A percentile compares a stretch with the other conserved stretches of the same genome.
These are phyloP conservation scores for Aspergillus piperis DNA, from an alignment of 2,329 filamentous ascomycete species.

Conservation along the genomic window DNA sequence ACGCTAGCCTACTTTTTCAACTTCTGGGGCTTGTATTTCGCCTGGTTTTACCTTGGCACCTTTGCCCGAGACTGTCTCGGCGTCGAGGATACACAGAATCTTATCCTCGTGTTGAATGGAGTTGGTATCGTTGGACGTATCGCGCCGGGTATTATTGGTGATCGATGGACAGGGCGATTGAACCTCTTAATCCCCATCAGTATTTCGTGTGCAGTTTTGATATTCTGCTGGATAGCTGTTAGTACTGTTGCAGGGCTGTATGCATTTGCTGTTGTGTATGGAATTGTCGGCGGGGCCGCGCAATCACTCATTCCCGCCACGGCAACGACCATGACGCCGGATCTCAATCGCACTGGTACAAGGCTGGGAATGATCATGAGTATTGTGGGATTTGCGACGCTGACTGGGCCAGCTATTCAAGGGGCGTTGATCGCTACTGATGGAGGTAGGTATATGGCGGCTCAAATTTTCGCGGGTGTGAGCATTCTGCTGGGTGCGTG, in stretches of 20 bases:
- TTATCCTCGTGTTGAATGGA: no score
- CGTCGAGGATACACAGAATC: constrained; percentile 46
- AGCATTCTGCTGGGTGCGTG: constrained; percentile 6
- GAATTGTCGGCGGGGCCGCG: constrained; percentile 21
- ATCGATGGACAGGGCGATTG: no score
- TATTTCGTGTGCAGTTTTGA: constrained; percentile 48
- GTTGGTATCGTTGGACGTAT: no score
- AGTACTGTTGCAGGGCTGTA: constrained; percentile 39
- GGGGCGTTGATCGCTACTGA: constrained; percentile 16
- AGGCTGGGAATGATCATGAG: constrained; percentile 19
- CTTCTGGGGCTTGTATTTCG: constrained; percentile 58
- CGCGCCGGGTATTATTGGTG: no score
- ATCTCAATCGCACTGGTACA: constrained; percentile 8
- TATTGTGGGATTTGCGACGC: constrained; percentile 14
- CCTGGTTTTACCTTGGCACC: constrained; percentile 60
- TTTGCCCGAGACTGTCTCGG: constrained; percentile 40
- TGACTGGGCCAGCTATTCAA: constrained; percentile 18
- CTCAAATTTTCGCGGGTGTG: constrained; percentile 14
- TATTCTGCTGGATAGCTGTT: constrained; percentile 61
- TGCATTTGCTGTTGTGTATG: constrained; percentile 47
- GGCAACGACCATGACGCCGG: constrained; percentile 12
- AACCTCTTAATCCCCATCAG: constrained; percentile 35
- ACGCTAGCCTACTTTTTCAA: constrained; percentile 47
- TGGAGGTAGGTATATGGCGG: constrained; percentile 12
- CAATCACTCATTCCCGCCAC: constrained; percentile 16